A percentile compares a stretch with the other conserved stretches of the same genome.
These are phyloP conservation scores for Phytomonas francai DNA, from an alignment of 208 protist species.

Conservation along the genomic window DNA sequence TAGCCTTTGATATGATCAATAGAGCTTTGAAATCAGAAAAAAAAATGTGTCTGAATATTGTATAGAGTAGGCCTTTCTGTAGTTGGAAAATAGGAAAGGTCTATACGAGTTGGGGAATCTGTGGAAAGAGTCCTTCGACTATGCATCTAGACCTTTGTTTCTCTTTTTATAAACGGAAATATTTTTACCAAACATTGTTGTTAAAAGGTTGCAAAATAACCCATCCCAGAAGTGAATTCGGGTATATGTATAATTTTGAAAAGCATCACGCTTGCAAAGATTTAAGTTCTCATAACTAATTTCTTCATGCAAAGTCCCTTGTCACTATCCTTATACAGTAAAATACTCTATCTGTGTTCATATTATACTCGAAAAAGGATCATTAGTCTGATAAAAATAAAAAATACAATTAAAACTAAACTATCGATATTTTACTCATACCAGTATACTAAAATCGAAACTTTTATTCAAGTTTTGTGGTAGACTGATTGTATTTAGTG, in stretches of 20 bases:
- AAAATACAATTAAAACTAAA: not conserved
- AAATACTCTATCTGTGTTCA: not conserved
- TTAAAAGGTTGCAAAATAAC: not conserved
- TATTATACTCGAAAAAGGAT: not conserved
- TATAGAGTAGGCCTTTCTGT: not conserved
- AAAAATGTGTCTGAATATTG: not conserved
- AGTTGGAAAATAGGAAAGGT: not conserved
- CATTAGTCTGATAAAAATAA: not conserved
- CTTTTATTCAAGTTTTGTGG: not conserved
- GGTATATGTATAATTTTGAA: not conserved
- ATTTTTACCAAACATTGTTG: not conserved
- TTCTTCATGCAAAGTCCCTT: not conserved
- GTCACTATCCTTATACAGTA: not conserved
- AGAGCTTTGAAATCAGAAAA: not conserved
- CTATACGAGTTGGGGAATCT: not conserved
- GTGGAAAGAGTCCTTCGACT: constrained; percentile 3
- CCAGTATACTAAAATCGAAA: not conserved
- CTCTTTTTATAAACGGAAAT: constrained; percentile 3
- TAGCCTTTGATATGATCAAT: not conserved
- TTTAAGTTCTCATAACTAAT: not conserved
- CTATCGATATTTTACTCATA: not conserved
- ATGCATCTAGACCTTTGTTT: constrained; percentile 3
- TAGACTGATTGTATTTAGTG: not conserved
- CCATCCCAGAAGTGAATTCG: not conserved
- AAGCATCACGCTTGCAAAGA: not conserved